Percentiles rank a stretch among this genome's conserved stretches.
Conservation (phyloP, 2,329 filamentous ascomycete genomes). For the Drechslerella coelobrocha region DNA sequence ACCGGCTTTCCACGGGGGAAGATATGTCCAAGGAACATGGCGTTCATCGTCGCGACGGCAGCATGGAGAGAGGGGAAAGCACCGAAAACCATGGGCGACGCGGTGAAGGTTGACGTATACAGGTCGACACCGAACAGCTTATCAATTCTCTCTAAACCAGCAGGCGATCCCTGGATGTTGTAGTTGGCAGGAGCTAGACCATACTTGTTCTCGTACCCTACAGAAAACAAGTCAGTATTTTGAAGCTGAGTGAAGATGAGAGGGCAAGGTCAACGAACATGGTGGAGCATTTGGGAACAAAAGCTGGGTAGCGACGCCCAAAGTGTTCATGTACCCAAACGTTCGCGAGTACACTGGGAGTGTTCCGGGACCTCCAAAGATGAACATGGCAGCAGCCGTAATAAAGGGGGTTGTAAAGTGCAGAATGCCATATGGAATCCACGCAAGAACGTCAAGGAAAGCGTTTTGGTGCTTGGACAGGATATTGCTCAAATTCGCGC, state of each 20-base stretch:
- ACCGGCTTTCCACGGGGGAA: slow-evolving; percentile 82
- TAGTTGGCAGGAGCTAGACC: slow-evolving; percentile 91
- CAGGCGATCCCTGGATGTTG: slow-evolving; percentile 85
- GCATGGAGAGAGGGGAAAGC: slow-evolving; percentile 94
- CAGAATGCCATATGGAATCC: slow-evolving; percentile 89
- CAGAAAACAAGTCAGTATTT: slow-evolving; percentile 14
- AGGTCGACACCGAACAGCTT: slow-evolving; percentile 87
- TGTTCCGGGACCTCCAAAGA: slow-evolving; percentile 86
- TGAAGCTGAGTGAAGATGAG: slow-evolving; percentile 3
- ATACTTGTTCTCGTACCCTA: slow-evolving; percentile 85
- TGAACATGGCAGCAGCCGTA: slow-evolving; percentile 78
- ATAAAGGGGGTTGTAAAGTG: slow-evolving; percentile 88
- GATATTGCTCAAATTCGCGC: slow-evolving; percentile 94
- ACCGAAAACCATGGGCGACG: slow-evolving; percentile 89
- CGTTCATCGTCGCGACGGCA: slow-evolving; percentile 85
- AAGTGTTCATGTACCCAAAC: slow-evolving; percentile 91
- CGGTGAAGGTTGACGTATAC: slow-evolving; percentile 90
- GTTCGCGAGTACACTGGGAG: slow-evolving; percentile 82
- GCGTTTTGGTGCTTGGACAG: slow-evolving; percentile 86
- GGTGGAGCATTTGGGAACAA: slow-evolving; percentile 92
- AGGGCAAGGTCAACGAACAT: slow-evolving; percentile 62
- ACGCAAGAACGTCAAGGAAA: slow-evolving; percentile 84
- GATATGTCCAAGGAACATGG: slow-evolving; percentile 88
- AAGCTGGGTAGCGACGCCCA: slow-evolving; percentile 85
- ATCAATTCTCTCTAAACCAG: slow-evolving; percentile 87